Conservation (phyloP, 257 asterid genomes). For the Oldenlandia corymbosa region DNA sequence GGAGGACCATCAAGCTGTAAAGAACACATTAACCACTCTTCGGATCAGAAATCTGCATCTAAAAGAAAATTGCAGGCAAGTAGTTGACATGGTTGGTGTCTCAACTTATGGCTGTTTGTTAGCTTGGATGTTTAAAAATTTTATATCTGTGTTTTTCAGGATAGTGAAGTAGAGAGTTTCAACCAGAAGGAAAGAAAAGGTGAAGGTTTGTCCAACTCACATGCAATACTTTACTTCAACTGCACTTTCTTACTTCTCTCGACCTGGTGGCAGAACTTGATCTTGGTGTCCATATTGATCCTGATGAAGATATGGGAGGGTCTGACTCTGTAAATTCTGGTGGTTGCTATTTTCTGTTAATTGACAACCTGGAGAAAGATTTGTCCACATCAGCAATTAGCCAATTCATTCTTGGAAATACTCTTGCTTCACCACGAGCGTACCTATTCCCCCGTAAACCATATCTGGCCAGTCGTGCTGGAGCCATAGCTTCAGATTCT, state of each 20-base stretch:
- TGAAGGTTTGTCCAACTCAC: not conserved
- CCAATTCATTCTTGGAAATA: constrained; percentile 32
- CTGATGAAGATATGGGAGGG: constrained; percentile 46
- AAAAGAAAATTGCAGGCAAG: constrained; percentile 13
- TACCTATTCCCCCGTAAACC: constrained; percentile 37
- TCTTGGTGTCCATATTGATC: constrained; percentile 11
- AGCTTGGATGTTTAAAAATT: not conserved
- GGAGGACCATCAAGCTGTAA: constrained; percentile 6
- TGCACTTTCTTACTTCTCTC: constrained; percentile 8
- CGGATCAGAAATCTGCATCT: not conserved
- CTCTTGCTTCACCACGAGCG: constrained; percentile 37
- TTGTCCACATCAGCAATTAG: constrained; percentile 31
- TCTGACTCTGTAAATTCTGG: constrained; percentile 2
- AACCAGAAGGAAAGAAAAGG: not conserved
- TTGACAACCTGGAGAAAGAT: constrained; percentile 46
- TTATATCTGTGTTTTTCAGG: not conserved
- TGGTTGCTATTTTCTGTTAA: constrained; percentile 23
- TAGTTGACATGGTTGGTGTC: not conserved
- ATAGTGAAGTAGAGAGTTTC: not conserved
- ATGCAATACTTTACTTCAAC: not conserved
- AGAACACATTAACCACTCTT: constrained; percentile 9
- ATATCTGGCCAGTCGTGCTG: constrained; percentile 36
- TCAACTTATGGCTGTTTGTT: not conserved
- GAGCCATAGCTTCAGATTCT: constrained; percentile 41
- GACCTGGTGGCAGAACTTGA: constrained; percentile 16